These are phyloP conservation scores for Lactarius tabidus DNA, from an alignment of 768 basidiomycete genomes.

Conservation along the genomic window DNA sequence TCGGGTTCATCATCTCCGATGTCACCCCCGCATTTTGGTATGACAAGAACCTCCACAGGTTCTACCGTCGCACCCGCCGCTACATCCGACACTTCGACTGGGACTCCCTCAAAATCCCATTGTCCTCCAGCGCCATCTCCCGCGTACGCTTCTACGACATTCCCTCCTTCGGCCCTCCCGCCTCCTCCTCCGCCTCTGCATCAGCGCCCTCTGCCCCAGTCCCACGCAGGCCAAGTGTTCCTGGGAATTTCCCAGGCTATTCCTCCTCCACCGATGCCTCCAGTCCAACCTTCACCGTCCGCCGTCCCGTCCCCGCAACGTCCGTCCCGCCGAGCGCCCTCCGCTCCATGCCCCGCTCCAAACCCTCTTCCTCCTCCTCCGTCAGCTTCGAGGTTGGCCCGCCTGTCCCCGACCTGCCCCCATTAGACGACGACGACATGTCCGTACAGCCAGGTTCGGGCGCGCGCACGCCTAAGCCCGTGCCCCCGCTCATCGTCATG, in stretches of 20 bases:
- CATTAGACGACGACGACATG: constrained; percentile 23
- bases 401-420: constrained; percentile 16
- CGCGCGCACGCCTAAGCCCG: constrained; percentile 12
- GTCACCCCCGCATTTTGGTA: constrained; percentile 45
- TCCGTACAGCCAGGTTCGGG: background rate
- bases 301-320: constrained; percentile 19
- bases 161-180: background rate
- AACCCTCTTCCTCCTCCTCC: constrained; percentile 26
- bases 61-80: constrained; percentile 30
- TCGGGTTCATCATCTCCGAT: constrained; percentile 53
- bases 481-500: constrained; percentile 19
- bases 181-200: background rate
- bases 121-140: constrained; percentile 27
- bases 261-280: constrained; percentile 18
- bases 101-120: constrained; percentile 24
- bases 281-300: background rate
- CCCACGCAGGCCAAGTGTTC: constrained; percentile 16
- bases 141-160: constrained; percentile 25
- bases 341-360: constrained; percentile 20
- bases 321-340: constrained; percentile 21
- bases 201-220: background rate
- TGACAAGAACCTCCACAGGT: constrained; percentile 35
- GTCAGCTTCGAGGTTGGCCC: constrained; percentile 23
- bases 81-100: constrained; percentile 23
- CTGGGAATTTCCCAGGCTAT: constrained; percentile 19